Percentiles rank a stretch among this genome's conserved stretches.
Evolutionary conservation across 2,329 filamentous ascomycete genomes (phyloP).

Genomic region (Apiospora phragmitis): DNA sequence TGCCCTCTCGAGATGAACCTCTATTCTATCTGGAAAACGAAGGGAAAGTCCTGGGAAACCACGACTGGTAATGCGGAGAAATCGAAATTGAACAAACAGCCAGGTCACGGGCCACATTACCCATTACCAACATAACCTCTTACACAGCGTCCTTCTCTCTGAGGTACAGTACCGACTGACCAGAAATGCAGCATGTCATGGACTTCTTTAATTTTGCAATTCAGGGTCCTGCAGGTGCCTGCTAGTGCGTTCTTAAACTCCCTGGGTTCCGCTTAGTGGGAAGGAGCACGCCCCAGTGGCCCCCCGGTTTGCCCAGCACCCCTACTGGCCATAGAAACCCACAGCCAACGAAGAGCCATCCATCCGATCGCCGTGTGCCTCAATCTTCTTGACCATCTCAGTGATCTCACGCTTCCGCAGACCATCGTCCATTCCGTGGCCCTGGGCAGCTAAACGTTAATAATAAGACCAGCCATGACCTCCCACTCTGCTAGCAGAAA

Average conservation of each 20-base stretch:
- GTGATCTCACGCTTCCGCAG: not conserved
- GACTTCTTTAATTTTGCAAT: not conserved
- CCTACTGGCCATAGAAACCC: not conserved
- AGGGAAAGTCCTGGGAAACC: too few relatives aligned
- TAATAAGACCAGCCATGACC: constrained; percentile 1
- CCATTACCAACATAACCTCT: too few relatives aligned
- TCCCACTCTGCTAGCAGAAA: not conserved
- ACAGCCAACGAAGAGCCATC: not conserved
- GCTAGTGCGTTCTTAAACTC: not conserved
- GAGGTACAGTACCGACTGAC: not conserved
- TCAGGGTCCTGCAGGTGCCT: constrained; percentile 4
- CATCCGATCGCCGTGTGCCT: constrained; percentile 2
- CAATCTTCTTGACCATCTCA: constrained; percentile 1
- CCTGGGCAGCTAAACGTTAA: not conserved
- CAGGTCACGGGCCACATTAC: too few relatives aligned
- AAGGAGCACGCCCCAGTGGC: not conserved
- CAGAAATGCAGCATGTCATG: not conserved
- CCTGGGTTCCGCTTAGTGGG: not conserved
- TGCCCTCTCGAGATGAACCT: too few relatives aligned
- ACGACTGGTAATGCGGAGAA: too few relatives aligned
- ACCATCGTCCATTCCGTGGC: not conserved
- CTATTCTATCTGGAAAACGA: too few relatives aligned
- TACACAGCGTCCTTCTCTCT: too few relatives aligned
- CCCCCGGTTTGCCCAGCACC: not conserved
- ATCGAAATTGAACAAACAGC: too few relatives aligned